A percentile compares a stretch with the other conserved stretches of the same genome.
These are phyloP conservation scores for Cotoneaster glaucophyllus DNA, from an alignment of 306 rosid species.

Conservation along the genomic window DNA sequence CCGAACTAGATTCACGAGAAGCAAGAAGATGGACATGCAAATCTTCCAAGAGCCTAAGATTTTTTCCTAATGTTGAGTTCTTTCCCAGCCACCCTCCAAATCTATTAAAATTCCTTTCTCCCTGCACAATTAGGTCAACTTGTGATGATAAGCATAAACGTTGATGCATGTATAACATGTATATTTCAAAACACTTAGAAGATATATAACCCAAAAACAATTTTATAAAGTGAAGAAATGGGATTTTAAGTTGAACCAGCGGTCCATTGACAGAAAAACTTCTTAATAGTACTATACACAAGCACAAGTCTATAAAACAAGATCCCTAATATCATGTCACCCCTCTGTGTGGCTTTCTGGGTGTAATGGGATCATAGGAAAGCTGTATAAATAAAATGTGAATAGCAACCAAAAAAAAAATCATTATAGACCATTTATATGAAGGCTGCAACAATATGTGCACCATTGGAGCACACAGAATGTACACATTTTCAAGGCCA, in stretches of 20 bases:
- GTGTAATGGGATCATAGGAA: neutral
- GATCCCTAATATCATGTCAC: neutral
- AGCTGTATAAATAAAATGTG: neutral
- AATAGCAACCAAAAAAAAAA: neutral
- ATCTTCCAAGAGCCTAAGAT: slow-evolving; percentile 83
- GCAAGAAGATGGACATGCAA: slow-evolving; percentile 85
- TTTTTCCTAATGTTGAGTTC: slow-evolving; percentile 80
- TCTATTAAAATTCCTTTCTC: slow-evolving; percentile 80
- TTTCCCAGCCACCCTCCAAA: slow-evolving; percentile 97
- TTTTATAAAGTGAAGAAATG: neutral
- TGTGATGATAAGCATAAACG: slow-evolving; percentile 4
- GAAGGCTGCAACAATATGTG: neutral
- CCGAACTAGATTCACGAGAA: slow-evolving; percentile 74
- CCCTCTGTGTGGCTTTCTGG: neutral
- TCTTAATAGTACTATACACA: neutral
- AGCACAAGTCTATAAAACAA: neutral
- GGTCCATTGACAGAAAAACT: neutral
- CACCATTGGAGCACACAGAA: neutral
- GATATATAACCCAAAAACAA: slow-evolving; percentile 1
- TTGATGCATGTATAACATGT: neutral
- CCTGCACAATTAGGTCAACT: slow-evolving; percentile 41
- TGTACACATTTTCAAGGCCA: neutral
- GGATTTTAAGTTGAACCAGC: too few relatives aligned
- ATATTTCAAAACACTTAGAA: neutral
- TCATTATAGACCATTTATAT: neutral